A percentile compares a stretch with the other conserved stretches of the same genome.
These are phyloP conservation scores for Colletotrichum tropicicola DNA, from an alignment of 2,329 filamentous ascomycete species.

Conservation along the genomic window DNA sequence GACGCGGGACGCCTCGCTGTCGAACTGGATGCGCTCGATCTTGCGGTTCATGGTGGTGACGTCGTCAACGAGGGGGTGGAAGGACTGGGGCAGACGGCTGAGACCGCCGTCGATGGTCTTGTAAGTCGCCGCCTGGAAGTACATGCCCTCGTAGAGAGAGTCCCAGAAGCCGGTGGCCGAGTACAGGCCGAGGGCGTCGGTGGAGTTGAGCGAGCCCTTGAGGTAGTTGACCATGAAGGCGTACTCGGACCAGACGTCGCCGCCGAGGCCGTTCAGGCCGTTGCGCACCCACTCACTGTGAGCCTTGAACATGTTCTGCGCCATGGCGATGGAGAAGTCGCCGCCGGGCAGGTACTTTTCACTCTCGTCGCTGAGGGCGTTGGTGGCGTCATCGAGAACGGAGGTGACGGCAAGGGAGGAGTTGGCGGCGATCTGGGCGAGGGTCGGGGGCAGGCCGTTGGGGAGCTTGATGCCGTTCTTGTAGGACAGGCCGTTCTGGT, in stretches of 20 bases:
- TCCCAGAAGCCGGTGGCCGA: slow-evolving; percentile 56
- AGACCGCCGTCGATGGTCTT: slow-evolving; percentile 69
- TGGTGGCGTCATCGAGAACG: slow-evolving; percentile 42
- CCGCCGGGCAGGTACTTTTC: slow-evolving; percentile 43
- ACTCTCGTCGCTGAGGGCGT: slow-evolving; percentile 46
- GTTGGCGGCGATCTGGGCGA: slow-evolving; percentile 55
- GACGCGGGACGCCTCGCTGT: slow-evolving; percentile 59
- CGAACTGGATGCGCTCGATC: slow-evolving; percentile 65
- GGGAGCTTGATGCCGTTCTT: slow-evolving; percentile 55
- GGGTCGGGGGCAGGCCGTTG: slow-evolving; percentile 62
- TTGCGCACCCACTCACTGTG: slow-evolving; percentile 48
- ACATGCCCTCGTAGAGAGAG: slow-evolving; percentile 63
- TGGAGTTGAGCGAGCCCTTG: slow-evolving; percentile 60
- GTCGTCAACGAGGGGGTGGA: slow-evolving; percentile 68
- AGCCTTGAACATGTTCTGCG: slow-evolving; percentile 53
- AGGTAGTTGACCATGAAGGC: slow-evolving; percentile 69
- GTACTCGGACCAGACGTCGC: slow-evolving; percentile 73
- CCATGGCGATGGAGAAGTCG: slow-evolving; percentile 47
- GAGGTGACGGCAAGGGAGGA: slow-evolving; percentile 44
- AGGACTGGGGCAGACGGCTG: slow-evolving; percentile 67
- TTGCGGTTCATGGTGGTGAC: slow-evolving; percentile 64
- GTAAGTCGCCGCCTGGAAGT: slow-evolving; percentile 68
- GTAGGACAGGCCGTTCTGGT: slow-evolving; percentile 62
- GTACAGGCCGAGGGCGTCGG: slow-evolving; percentile 47
- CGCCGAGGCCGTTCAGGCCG: slow-evolving; percentile 52